These are phyloP conservation scores for Malania oleifera DNA, from an alignment of 164 flowering plant species.

Conservation along the genomic window DNA sequence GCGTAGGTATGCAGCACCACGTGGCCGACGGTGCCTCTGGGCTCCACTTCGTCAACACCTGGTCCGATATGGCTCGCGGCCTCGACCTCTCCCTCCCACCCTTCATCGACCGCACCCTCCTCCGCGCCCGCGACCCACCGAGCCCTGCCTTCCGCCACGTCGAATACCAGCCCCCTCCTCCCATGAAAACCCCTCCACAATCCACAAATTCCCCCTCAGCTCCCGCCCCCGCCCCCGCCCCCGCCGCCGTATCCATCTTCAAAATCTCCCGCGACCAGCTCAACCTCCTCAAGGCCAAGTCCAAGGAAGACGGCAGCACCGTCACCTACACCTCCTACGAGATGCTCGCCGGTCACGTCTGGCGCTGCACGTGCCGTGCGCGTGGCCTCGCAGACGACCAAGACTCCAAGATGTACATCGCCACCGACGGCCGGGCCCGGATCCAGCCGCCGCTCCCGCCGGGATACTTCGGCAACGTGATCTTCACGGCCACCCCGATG, in stretches of 20 bases:
- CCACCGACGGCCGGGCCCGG: slow-evolving; percentile 53
- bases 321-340: slow-evolving; percentile 53
- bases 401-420: slow-evolving; percentile 52
- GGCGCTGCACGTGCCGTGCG: slow-evolving; percentile 55
- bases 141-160: slow-evolving; percentile 49
- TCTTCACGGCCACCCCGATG: slow-evolving; percentile 51
- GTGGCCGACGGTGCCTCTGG: slow-evolving; percentile 69
- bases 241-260: slow-evolving; percentile 36
- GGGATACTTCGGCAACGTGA: slow-evolving; percentile 67
- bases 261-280: slow-evolving; percentile 45
- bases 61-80: slow-evolving; percentile 68
- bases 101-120: slow-evolving; percentile 59
- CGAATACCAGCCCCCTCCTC: slow-evolving; percentile 58
- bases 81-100: slow-evolving; percentile 46
- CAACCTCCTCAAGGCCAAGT: slow-evolving; percentile 41
- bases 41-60: slow-evolving; percentile 64
- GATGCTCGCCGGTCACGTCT: slow-evolving; percentile 62
- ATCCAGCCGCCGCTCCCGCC: slow-evolving; percentile 51
- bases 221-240: slow-evolving; percentile 9
- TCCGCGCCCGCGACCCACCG: slow-evolving; percentile 63
- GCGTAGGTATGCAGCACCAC: slow-evolving; percentile 76
- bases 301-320: slow-evolving; percentile 38
- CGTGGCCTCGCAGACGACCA: slow-evolving; percentile 48
- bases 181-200: slow-evolving; percentile 20
- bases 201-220: slow-evolving; percentile 2